These are phyloP conservation scores for Diaporthe humulicola DNA, from an alignment of 2,329 filamentous ascomycete species.

Conservation along the genomic window DNA sequence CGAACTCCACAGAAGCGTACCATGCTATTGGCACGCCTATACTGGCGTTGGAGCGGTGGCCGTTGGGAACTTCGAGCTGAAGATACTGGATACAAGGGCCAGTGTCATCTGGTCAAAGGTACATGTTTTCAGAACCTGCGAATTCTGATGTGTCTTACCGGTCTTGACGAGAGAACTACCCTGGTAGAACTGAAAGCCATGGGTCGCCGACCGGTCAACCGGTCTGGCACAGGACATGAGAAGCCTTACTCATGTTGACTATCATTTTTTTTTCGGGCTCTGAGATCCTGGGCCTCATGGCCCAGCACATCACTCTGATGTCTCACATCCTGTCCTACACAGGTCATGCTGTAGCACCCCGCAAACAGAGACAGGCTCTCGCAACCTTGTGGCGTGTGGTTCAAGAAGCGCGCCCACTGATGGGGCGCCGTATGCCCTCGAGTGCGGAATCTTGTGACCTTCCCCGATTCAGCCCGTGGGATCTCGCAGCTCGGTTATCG, in stretches of 20 bases:
- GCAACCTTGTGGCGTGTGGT: background rate
- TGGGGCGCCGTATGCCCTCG: background rate
- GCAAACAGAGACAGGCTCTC: conserved; percentile 29
- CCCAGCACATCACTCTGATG: conserved; percentile 16
- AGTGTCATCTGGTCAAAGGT: background rate
- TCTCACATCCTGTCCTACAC: conserved; percentile 37
- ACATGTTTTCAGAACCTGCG: background rate
- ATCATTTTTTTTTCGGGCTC: background rate
- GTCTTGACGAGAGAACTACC: background rate
- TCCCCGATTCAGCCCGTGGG: conserved; percentile 36
- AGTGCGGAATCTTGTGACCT: conserved; percentile 38
- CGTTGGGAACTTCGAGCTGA: background rate
- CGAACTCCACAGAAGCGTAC: background rate
- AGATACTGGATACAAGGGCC: background rate
- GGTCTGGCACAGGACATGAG: background rate
- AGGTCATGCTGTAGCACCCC: conserved; percentile 31
- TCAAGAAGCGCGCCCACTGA: background rate
- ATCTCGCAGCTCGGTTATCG: conserved; percentile 39
- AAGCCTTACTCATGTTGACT: background rate
- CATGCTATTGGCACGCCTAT: background rate
- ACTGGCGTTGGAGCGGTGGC: background rate
- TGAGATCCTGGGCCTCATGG: background rate
- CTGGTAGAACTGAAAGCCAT: conserved; percentile 1
- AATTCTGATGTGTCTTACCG: conserved; percentile 1
- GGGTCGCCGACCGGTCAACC: conserved; percentile 19